Conservation (phyloP, 1,284 basidiomycete species). For the Sanghuangporus weigelae region DNA sequence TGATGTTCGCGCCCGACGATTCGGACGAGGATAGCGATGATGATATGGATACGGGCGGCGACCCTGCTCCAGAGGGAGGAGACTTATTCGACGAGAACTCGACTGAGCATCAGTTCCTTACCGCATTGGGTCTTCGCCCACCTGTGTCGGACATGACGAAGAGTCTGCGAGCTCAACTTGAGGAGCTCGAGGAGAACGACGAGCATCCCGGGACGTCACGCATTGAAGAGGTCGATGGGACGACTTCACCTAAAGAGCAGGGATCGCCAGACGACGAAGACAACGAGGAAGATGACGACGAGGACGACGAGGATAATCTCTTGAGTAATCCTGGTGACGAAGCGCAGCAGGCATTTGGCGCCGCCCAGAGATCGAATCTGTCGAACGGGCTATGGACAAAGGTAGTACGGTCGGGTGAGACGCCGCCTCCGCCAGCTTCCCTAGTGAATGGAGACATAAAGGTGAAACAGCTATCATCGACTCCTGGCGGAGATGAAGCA, state of each 20-base stretch:
- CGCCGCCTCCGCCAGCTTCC: slow-evolving; percentile 39
- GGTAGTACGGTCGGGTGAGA: slow-evolving; percentile 32
- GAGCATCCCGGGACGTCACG: slow-evolving; percentile 23
- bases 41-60: slow-evolving; percentile 5
- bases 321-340: slow-evolving; percentile 23
- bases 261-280: slow-evolving; percentile 18
- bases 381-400: slow-evolving; percentile 23
- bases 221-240: slow-evolving; percentile 22
- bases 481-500: slow-evolving; percentile 56
- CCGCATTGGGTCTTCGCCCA: slow-evolving; percentile 10
- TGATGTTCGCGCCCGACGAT: slow-evolving; percentile 57
- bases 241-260: background rate
- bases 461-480: slow-evolving; percentile 46
- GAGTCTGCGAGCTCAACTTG: slow-evolving; percentile 54
- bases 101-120: slow-evolving; percentile 6
- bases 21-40: slow-evolving; percentile 36
- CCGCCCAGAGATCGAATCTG: slow-evolving; percentile 17
- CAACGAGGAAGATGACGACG: slow-evolving; percentile 18
- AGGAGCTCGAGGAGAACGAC: slow-evolving; percentile 41
- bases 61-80: slow-evolving; percentile 25
- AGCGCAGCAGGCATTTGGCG: slow-evolving; percentile 22
- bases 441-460: slow-evolving; percentile 42
- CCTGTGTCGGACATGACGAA: slow-evolving; percentile 40
- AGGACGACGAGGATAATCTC: slow-evolving; percentile 20
- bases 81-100: background rate